phyloP scores from a whole-genome alignment of 1,284 basidiomycete species.

The Hymenochaete sp. region DNA sequence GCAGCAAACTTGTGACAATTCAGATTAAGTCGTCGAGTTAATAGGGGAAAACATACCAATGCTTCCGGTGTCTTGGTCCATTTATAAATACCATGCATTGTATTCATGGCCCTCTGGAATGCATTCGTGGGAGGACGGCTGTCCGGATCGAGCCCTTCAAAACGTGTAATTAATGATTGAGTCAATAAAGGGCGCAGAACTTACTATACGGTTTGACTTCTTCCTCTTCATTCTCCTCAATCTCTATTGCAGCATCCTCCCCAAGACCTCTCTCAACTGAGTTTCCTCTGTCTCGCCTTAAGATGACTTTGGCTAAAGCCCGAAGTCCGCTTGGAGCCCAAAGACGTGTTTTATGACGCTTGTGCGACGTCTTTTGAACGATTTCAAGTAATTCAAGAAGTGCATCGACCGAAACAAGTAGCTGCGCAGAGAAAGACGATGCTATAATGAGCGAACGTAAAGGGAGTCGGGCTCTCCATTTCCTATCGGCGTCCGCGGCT shows the following conservation, averaged over 20 bases:
- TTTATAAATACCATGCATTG: slow-evolving; percentile 29
- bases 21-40: neutral
- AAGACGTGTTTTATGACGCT: slow-evolving; percentile 33
- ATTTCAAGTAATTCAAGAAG: slow-evolving; percentile 37
- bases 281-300: slow-evolving; percentile 22
- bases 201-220: slow-evolving; percentile 27
- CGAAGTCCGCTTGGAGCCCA: slow-evolving; percentile 46
- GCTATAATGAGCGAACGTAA: slow-evolving; percentile 38
- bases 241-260: slow-evolving; percentile 4
- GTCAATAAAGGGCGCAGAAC: slow-evolving; percentile 18
- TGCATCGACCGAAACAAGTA: slow-evolving; percentile 35
- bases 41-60: slow-evolving; percentile 26
- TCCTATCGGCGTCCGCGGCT: slow-evolving; percentile 4
- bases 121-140: slow-evolving; percentile 37
- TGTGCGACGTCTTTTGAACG: slow-evolving; percentile 33
- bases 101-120: slow-evolving; percentile 32
- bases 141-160: slow-evolving; percentile 39
- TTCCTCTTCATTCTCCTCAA: slow-evolving; percentile 16
- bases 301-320: slow-evolving; percentile 32
- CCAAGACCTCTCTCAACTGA: slow-evolving; percentile 18
- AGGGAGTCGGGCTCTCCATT: slow-evolving; percentile 22
- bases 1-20: slow-evolving; percentile 38
- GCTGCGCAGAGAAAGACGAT: slow-evolving; percentile 39
- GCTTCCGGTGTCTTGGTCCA: slow-evolving; percentile 39
- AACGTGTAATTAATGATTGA: neutral